Evolutionary conservation across 805 yeast genomes (phyloP).

Genomic region (Lachancea sp.): DNA sequence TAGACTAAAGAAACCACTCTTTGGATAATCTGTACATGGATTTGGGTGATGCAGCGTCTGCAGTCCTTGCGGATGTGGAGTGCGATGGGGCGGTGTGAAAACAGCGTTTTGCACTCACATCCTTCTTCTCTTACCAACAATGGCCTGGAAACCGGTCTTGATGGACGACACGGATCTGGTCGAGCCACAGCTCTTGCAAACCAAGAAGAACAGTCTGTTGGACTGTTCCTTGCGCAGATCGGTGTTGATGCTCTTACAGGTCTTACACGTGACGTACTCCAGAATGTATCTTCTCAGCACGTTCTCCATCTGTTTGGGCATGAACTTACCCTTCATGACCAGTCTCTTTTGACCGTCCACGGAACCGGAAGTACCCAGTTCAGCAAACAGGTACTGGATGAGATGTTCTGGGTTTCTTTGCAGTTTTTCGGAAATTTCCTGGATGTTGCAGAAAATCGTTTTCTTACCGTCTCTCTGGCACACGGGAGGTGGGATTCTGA

Average conservation of each 20-base stretch:
- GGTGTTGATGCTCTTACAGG: conserved; percentile 97
- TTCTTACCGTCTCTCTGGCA: conserved; percentile 98
- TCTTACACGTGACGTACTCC: conserved; percentile 97
- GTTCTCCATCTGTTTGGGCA: conserved; percentile 94
- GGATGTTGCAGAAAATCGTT: conserved; percentile 92
- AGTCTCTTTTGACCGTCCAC: conserved; percentile 97
- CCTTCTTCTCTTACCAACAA: conserved; percentile 84
- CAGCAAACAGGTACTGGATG: conserved; percentile 94
- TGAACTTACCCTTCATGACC: conserved; percentile 96
- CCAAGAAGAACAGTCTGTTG: conserved; percentile 94
- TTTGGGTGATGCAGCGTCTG: not conserved
- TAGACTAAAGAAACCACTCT: not conserved
- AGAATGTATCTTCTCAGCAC: conserved; percentile 92
- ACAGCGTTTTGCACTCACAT: conserved; percentile 20
- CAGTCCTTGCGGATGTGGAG: not conserved
- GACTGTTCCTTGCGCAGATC: conserved; percentile 91
- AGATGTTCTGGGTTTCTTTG: conserved; percentile 97
- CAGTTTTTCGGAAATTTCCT: conserved; percentile 86
- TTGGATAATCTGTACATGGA: conserved; percentile 3
- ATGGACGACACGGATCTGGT: conserved; percentile 94
- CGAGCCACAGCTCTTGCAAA: conserved; percentile 97
- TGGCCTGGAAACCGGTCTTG: conserved; percentile 99
- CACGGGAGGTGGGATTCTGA: conserved; percentile 95
- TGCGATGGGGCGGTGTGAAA: not conserved
- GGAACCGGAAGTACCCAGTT: conserved; percentile 98